These are phyloP conservation scores for Mycena epipterygia DNA, from an alignment of 768 basidiomycete species.

Conservation along the genomic window DNA sequence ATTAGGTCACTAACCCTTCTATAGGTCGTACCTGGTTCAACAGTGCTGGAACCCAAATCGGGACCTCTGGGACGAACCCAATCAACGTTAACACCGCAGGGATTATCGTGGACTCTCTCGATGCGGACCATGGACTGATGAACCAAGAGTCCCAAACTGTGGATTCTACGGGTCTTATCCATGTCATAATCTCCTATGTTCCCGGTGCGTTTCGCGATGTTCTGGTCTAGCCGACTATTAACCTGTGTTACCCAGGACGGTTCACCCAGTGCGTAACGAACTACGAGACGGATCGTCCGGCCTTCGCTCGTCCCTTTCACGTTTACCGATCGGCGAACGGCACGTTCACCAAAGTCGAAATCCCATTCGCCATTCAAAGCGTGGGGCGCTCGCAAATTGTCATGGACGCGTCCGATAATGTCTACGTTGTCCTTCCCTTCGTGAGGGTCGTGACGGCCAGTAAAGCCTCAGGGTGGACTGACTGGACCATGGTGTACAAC, in stretches of 20 bases:
- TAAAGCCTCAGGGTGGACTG: conserved; percentile 59
- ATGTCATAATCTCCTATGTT: conserved; percentile 63
- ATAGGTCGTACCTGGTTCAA: conserved; percentile 62
- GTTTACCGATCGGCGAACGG: conserved; percentile 56
- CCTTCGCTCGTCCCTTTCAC: conserved; percentile 58
- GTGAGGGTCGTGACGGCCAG: conserved; percentile 60
- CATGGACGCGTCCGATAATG: conserved; percentile 56
- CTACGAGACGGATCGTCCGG: conserved; percentile 54
- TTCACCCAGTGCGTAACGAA: conserved; percentile 61
- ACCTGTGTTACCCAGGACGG: conserved; percentile 48
- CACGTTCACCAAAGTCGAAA: conserved; percentile 61
- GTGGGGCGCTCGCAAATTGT: conserved; percentile 64
- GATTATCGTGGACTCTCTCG: conserved; percentile 58
- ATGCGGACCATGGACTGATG: conserved; percentile 65
- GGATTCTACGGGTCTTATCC: conserved; percentile 59
- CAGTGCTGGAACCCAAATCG: conserved; percentile 53
- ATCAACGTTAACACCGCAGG: conserved; percentile 59
- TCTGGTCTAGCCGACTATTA: not conserved
- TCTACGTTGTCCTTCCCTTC: conserved; percentile 60
- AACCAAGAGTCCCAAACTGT: conserved; percentile 65
- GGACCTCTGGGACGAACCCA: conserved; percentile 56
- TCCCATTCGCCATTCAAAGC: conserved; percentile 57
- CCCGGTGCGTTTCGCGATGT: conserved; percentile 48
- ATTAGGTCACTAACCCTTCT: not conserved
- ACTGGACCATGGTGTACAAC: conserved; percentile 61